Conservation (phyloP, 2,329 filamentous ascomycete species). For the Diaporthe humulicola region DNA sequence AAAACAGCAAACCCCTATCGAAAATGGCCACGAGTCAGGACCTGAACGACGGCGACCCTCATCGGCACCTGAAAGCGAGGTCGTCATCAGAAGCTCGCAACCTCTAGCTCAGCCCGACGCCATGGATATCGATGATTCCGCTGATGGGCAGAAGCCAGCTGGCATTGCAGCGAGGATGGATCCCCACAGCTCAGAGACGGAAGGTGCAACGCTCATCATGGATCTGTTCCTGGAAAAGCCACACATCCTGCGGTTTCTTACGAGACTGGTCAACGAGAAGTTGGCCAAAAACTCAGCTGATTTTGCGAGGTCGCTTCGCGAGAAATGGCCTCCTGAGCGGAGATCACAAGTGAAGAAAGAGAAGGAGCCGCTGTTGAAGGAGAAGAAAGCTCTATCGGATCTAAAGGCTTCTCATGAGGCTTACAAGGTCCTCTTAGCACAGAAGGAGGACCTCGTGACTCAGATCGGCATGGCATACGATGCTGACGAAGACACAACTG, state of each 20-base stretch:
- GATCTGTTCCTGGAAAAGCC: constrained; percentile 52
- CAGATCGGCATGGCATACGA: constrained; percentile 65
- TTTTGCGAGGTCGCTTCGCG: constrained; percentile 62
- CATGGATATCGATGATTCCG: constrained; percentile 14
- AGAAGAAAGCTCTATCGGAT: constrained; percentile 59
- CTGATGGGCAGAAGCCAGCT: constrained; percentile 23
- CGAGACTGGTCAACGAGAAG: constrained; percentile 55
- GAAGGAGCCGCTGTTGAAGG: constrained; percentile 61
- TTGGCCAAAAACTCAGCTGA: constrained; percentile 62
- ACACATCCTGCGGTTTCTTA: constrained; percentile 51
- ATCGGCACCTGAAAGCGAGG: not conserved
- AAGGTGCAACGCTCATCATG: constrained; percentile 50
- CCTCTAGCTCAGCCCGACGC: not conserved
- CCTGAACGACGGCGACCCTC: constrained; percentile 6
- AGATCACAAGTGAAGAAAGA: constrained; percentile 63
- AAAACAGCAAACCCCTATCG: not conserved
- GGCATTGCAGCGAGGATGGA: constrained; percentile 37
- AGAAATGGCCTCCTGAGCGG: constrained; percentile 59
- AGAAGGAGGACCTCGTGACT: constrained; percentile 60
- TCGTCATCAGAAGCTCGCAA: not conserved
- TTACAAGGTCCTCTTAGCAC: constrained; percentile 57
- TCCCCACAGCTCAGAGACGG: constrained; percentile 46
- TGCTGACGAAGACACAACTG: constrained; percentile 63
- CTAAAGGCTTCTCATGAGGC: constrained; percentile 57
- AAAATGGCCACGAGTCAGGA: not conserved